Evolutionary conservation across 768 basidiomycete genomes (phyloP), one percentile per base, ranked within the genome.

Genomic region (Lactarius akahatsu): DNA sequence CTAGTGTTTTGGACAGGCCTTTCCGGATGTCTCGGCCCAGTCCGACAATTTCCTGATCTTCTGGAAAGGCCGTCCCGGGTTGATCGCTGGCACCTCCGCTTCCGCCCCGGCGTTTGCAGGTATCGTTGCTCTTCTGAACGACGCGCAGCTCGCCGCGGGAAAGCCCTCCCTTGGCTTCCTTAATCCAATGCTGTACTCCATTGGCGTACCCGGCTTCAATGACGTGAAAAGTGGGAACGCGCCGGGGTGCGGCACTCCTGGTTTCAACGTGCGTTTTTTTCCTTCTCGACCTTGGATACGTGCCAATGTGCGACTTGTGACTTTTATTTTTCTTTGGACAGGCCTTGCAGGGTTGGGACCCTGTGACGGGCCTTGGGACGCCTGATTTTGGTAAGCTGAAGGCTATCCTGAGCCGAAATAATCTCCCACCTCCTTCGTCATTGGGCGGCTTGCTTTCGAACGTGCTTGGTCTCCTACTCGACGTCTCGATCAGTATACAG

Each of bases 1-100:
- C 30, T 28, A 34, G 64, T 56, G 10, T n/a, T 59, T 65, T 69
- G 16, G 45, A 83, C 34, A 86, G 89, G 77, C 13, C 78, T 80
- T 70, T 54, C 90, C 89, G 11, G 90, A 91, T 69, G 86, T 91
- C 40, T 77, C 88, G 0, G 87, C 89, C 0, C 87, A 87, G 71
- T 79, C 80, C 0, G 71, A 73, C 52, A 73, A 76, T 41, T 90
- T 83, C 79, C 74, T 76, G 15, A 79, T 89, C 52, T 79, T 80
- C 74, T 74, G 80, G 57, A 61, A n/a, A 26, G 62, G 58, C 9
- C 1, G 0, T 0, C 1, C 15, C 7, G 58, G 1, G 18, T 34
- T 59, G 15, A 55, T 63, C 1, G 80, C 78, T 1, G 90, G 90
- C 40, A 92, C 90, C 1, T 89, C 88, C 16, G 86, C 86, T 0